Evolutionary conservation across 176 grass and related monocot genomes (phyloP), one percentile per base, ranked within the genome.

Genomic region (Panicum miliaceum): DNA sequence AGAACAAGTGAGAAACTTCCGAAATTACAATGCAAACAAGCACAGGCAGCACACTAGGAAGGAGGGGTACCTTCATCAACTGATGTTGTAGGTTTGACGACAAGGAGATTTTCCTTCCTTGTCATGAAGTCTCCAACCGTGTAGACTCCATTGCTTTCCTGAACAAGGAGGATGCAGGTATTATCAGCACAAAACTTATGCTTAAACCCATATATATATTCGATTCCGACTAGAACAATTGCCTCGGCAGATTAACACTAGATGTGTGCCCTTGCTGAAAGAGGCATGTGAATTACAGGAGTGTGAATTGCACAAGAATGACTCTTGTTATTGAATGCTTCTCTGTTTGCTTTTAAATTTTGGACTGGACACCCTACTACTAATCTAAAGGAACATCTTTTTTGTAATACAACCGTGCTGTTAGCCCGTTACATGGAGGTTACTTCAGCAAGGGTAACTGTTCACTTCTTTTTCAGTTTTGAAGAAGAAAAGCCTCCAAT

Each of bases 121-220:
- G 95, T 98, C 95, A 98, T 98, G 79, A 98, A 94, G 69, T 98
- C 89, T 35, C 95, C 89, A 76, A 95, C 95, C 5, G 89, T 98
- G 82, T 91, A 93, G 15, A 90, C 78, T 75, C 82, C 92, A 69
- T 87, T 82, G 83, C 78, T 91, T 43, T 90, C 76, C 95, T 93
- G 84, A 66, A 91, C 48, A 74, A 81, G 23, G 23, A 81, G 3
- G 51, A 20, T 1, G 14, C 9, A 73, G 8, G 29, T 40, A 3
- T 79, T 0, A 27, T 57, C 32, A 84, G 38, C 3, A 67, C 45
- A 68, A 64, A 77, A 13, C 76, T n/a, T 14, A 38, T 9, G 43
- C 0, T 71, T 15, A 64, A 72, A 53, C 34, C 15, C 46, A 48
- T 48, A 26, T 0, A 7, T 22, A 15, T 23, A 53, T 15, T 58